These are phyloP conservation scores for Nectriaceae sp. DNA, from an alignment of 2,329 filamentous ascomycete genomes.

Conservation along the genomic window DNA sequence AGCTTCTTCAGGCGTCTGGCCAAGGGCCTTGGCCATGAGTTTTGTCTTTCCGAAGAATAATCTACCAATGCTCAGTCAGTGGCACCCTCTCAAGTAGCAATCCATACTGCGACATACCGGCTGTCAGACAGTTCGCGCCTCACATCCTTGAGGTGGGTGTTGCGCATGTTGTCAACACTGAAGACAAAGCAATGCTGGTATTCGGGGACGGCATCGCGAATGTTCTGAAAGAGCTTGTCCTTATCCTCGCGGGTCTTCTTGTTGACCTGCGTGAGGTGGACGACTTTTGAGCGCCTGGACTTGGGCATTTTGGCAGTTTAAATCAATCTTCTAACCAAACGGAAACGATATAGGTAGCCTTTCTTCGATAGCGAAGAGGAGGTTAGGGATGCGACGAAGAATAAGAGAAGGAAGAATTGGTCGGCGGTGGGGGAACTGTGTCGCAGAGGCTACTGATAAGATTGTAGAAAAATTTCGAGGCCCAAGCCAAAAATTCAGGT, in stretches of 20 bases:
- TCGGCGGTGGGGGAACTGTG: slow-evolving; percentile 3
- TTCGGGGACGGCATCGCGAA: slow-evolving; percentile 80
- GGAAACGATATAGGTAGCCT: no score
- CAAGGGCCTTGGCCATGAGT: slow-evolving; percentile 95
- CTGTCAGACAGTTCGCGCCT: slow-evolving; percentile 82
- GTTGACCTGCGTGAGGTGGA: slow-evolving; percentile 86
- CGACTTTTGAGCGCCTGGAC: slow-evolving; percentile 88
- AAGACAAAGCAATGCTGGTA: slow-evolving; percentile 95
- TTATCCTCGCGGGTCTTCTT: slow-evolving; percentile 95
- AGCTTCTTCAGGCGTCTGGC: slow-evolving; percentile 74
- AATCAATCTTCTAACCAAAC: no score
- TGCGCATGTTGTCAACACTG: slow-evolving; percentile 95
- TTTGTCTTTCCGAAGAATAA: slow-evolving; percentile 99
- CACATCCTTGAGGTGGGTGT: slow-evolving; percentile 91
- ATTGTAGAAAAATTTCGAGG: slow-evolving; percentile 35
- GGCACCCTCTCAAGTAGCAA: no score
- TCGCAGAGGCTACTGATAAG: slow-evolving; percentile 29
- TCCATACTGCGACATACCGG: slow-evolving; percentile 59
- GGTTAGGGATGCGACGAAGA: no score
- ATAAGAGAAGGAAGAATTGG: not conserved
- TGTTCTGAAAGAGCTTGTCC: slow-evolving; percentile 82
- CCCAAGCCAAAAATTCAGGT: slow-evolving; percentile 25
- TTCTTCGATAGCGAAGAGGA: no score
- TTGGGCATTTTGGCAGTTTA: slow-evolving; percentile 89
- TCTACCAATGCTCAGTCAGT: slow-evolving; percentile 45